These are phyloP conservation scores for Zymoseptoria tritici DNA, from an alignment of 2,329 filamentous ascomycete genomes.

Conservation along the genomic window DNA sequence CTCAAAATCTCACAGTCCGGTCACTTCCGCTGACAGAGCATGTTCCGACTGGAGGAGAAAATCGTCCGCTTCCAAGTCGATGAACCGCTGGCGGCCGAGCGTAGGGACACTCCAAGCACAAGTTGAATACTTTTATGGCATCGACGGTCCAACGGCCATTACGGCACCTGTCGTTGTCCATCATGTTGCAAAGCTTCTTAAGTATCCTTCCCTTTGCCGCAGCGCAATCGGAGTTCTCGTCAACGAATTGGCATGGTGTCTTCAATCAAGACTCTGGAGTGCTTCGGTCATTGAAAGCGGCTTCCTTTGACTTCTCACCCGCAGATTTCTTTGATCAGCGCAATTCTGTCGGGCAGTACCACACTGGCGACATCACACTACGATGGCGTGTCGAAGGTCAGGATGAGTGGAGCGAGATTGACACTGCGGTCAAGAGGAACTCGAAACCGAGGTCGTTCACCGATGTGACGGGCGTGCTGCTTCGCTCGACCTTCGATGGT, in stretches of 20 bases:
- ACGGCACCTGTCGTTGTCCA: background rate
- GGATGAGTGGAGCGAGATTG: conserved; percentile 40
- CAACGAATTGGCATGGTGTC: conserved; percentile 7
- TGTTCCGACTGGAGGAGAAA: background rate
- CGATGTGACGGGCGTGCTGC: background rate
- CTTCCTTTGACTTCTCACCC: conserved; percentile 50
- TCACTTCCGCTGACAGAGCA: conserved; percentile 20
- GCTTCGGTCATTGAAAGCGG: conserved; percentile 42
- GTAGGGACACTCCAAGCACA: no score
- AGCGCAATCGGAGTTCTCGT: conserved; percentile 6
- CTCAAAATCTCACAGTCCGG: conserved; percentile 33
- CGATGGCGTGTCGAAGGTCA: conserved; percentile 42
- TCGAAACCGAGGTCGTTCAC: background rate
- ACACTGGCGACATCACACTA: conserved; percentile 52
- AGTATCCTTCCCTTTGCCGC: background rate
- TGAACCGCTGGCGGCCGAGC: background rate
- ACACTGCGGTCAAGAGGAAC: conserved; percentile 37
- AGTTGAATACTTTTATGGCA: no score
- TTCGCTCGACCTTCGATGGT: conserved; percentile 3
- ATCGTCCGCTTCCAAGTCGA: background rate
- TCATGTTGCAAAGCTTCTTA: background rate
- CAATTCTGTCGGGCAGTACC: conserved; percentile 48
- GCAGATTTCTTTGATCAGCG: conserved; percentile 44
- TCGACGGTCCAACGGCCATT: no score
- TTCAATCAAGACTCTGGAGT: conserved; percentile 25